Evolutionary conservation across 2,329 filamentous ascomycete species (phyloP), one percentile per base, ranked within the genome.

Genomic region (Ilyonectria robusta): DNA sequence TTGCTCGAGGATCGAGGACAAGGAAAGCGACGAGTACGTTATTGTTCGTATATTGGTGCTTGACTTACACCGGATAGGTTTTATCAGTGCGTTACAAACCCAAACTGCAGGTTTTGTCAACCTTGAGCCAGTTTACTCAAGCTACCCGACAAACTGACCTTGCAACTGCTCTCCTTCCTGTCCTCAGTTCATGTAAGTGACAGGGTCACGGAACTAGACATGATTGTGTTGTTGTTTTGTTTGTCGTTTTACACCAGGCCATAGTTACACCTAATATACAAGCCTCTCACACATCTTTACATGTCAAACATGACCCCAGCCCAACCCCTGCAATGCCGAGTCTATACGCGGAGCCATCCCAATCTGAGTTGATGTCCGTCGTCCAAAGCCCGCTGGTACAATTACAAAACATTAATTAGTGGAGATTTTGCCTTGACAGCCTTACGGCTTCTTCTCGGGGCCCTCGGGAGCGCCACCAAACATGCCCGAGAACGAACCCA

Each of bases 401-500:
- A 74, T 71, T 76, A 76, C 74, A 76, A 76, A 69, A 73, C 70
- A 74, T 75, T 72, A 76, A 73, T 74, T 75, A 76, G 75, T 74
- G 75, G 75, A 77, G 75, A 77, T 76, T 70, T 44, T 40, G 29
- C n/a, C 65, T 59, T 50, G 62, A 67, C 54, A 65, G 17, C 35
- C 48, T 73, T 64, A 74, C 15, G 70, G 59, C 69, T 76, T 76
- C 69, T 74, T 76, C 67, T 77, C 73, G 17, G 71, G 44, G 48
- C 17, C 29, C n/a, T 50, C 62, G 21, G 70, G 70, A 59, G 54
- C 65, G 17, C 11, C 21, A 60, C 61, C 67, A 21, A 81, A 81
- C 56, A 74, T 71, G 60, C 76, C 75, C 17, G 71, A 72, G 76
- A 96, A 91, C 31, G 91, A 92, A 65, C 88, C 89, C 88, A 95